Evolutionary conservation across 2,329 filamentous ascomycete species (phyloP), one percentile per base, ranked within the genome.

Genomic region (Myotisia sp.): DNA sequence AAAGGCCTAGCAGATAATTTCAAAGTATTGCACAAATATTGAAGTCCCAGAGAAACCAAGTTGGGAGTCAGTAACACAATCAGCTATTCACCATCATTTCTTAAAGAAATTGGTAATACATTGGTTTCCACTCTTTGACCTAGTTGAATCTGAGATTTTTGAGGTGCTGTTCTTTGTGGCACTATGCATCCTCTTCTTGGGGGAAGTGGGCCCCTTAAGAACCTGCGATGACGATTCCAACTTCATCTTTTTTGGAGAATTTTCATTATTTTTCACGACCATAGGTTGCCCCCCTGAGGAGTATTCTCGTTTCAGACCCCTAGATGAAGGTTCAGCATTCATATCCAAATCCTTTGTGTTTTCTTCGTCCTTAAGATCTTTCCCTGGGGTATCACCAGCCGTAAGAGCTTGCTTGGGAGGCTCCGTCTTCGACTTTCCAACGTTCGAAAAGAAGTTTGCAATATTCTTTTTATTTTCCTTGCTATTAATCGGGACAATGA

Each of bases 401-500:
- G n/a, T n/a, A n/a, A n/a, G n/a, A n/a, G n/a, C n/a, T n/a, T n/a
- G n/a, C 43, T 29, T 57, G 40, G 8, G 22, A 24, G 12, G 22
- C 22, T 6, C 7, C n/a, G n/a, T 24, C 22, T 24, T 24, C 22
- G 22, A 24, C 22, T 2, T 24, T 12, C 54, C 45, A 5, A 56
- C 65, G 26, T 74, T 79, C 5, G 68, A 68, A 50, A 95, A 95
- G 63, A 93, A 94, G 48, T 93, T 93, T 29, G 80, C 81, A 54
- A 95, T 95, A 44, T 90, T 94, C 32, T 70, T 75, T 61, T 92
- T 94, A 55, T 94, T 94, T 48, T 86, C 80, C 43, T 74, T 76
- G 57, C 81, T 92, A 47, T 81, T 70, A 21, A 94, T 60, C 0
- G 87, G 87, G 2, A 93, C 64, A 28, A 94, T 69, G 49, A 94